Evolutionary conservation across 768 basidiomycete genomes (phyloP), one percentile per base, ranked within the genome.

Genomic region (Agrocybe pediades): DNA sequence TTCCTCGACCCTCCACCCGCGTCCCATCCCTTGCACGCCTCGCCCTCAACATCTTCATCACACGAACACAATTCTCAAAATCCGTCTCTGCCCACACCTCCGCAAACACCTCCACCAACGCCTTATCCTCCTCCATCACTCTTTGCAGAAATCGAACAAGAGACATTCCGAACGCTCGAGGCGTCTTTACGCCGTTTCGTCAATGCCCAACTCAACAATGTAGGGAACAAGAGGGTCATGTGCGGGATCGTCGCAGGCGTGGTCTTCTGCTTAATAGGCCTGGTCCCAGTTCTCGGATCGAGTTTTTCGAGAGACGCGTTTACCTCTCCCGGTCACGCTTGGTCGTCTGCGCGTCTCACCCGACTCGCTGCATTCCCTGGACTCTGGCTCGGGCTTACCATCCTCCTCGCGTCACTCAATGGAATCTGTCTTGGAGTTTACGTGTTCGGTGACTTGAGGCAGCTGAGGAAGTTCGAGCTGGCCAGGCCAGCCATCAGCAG

Each of bases 391-490:
- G 89, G 89, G 17, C 62, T 90, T 17, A 81, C 81, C 2, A 68
- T 88, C 15, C 59, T 88, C 15, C 55, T 90, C 3, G 77, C 84
- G 3, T 85, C 86, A 46, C 58, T 90, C 29, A 79, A 89, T 55
- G 89, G 89, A 3, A 83, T 91, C 9, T 92, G 90, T 64, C 65
- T 91, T 51, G 88, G 88, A 64, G 81, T 92, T 5, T 92, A 90
- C 64, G 64, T 91, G 25, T 90, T 91, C 61, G 90, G 90, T 7
- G 90, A 92, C 68, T 74, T 91, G 17, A 76, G 90, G 7, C 90
- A 92, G 62, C 76, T 92, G 17, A 83, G 86, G 59, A 86, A 83
- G 58, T 90, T 90, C 62, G 90, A 91, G 65, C 82, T 92, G n/a
- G 67, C 82, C 3, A 77, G 88, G 19, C 89, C 88, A 9, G 70